A percentile compares a stretch with the other conserved stretches of the same genome.
These are phyloP conservation scores for Linum usitatissimum DNA, from an alignment of 345 rosid genomes.

Conservation along the genomic window DNA sequence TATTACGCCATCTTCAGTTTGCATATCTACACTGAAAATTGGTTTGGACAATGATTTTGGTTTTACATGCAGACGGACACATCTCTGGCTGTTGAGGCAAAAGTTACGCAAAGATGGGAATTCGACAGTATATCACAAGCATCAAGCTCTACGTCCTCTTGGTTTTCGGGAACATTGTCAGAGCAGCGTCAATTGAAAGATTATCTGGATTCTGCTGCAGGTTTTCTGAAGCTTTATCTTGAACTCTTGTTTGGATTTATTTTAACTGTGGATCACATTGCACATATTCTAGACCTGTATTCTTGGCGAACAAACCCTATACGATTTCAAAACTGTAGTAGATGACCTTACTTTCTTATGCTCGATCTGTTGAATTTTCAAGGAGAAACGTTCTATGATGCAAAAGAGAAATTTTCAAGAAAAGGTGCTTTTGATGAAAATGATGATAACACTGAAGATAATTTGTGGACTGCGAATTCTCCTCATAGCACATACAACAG, in stretches of 20 bases:
- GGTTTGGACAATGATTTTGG: slow-evolving; percentile 19
- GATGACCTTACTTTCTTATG: background rate
- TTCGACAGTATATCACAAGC: slow-evolving; percentile 87
- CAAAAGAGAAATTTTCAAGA: slow-evolving; percentile 45
- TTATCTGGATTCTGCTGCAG: slow-evolving; percentile 46
- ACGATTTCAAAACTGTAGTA: background rate
- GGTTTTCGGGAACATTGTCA: slow-evolving; percentile 68
- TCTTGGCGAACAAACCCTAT: background rate
- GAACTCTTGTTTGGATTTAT: slow-evolving; percentile 2
- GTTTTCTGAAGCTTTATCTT: slow-evolving; percentile 23
- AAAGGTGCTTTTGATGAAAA: slow-evolving; percentile 20
- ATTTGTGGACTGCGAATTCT: slow-evolving; percentile 25
- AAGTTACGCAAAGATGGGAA: slow-evolving; percentile 92
- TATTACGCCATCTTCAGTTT: slow-evolving; percentile 1
- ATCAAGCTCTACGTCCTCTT: slow-evolving; percentile 40
- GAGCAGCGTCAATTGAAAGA: slow-evolving; percentile 45
- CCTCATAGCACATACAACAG: slow-evolving; percentile 26
- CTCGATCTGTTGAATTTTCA: slow-evolving; percentile 14
- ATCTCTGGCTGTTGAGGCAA: slow-evolving; percentile 80
- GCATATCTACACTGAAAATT: slow-evolving; percentile 3
- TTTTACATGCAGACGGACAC: slow-evolving; percentile 70
- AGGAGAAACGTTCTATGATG: slow-evolving; percentile 85
- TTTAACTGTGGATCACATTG: background rate
- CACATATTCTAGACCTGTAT: background rate
- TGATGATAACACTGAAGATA: slow-evolving; percentile 18